These are phyloP conservation scores for Talaromyces liani DNA, from an alignment of 495 filamentous ascomycete species.

Conservation along the genomic window DNA sequence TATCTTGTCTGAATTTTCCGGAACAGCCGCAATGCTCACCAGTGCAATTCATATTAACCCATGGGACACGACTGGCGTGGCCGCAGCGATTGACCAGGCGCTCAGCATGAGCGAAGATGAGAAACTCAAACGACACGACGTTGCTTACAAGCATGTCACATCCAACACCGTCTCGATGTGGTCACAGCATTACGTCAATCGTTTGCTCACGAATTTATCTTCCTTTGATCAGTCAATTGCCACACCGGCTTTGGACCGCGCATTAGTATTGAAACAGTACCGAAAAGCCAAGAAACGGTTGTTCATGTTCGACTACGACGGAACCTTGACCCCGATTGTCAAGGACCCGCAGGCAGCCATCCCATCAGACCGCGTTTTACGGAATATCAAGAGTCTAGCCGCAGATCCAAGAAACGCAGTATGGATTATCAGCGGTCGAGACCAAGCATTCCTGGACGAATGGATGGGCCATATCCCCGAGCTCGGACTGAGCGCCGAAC, in stretches of 20 bases:
- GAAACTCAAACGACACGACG: constrained; percentile 41
- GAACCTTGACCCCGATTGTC: constrained; percentile 94
- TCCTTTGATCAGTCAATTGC: constrained; percentile 64
- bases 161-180: constrained; percentile 77
- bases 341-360: constrained; percentile 80
- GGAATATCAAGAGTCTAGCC: constrained; percentile 69
- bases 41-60: constrained; percentile 92
- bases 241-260: constrained; percentile 73
- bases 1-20: constrained; percentile 92
- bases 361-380: constrained; percentile 72
- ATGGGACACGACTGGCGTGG: constrained; percentile 78
- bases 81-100: constrained; percentile 69
- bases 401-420: constrained; percentile 74
- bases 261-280: constrained; percentile 62
- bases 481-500: constrained; percentile 87
- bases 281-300: constrained; percentile 63
- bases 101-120: constrained; percentile 61
- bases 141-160: constrained; percentile 75
- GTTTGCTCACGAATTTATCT: constrained; percentile 69
- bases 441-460: constrained; percentile 79
- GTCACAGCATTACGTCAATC: constrained; percentile 68
- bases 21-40: constrained; percentile 76
- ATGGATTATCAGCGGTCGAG: constrained; percentile 96
- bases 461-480: constrained; percentile 80
- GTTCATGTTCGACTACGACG: constrained; percentile 98